These are phyloP conservation scores for Ascoidea rubescens DNA, from an alignment of 805 yeast genomes.

Conservation along the genomic window DNA sequence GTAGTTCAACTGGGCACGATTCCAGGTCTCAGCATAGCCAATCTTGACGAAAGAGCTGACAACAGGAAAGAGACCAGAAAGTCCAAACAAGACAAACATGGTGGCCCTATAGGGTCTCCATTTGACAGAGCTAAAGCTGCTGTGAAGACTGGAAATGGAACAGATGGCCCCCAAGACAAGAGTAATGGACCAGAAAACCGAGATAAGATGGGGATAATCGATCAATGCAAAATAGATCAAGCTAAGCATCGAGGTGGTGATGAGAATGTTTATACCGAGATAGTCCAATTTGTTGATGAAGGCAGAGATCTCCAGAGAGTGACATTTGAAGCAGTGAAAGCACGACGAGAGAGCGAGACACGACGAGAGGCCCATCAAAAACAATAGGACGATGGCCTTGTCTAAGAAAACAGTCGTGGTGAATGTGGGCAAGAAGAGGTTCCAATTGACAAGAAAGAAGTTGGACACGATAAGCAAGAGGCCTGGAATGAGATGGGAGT, in stretches of 20 bases:
- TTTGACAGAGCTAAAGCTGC: constrained; percentile 49
- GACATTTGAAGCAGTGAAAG: constrained; percentile 57
- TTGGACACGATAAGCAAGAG: constrained; percentile 13
- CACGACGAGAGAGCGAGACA: constrained; percentile 53
- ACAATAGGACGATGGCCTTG: constrained; percentile 18
- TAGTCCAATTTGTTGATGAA: constrained; percentile 63
- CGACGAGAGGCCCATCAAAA: constrained; percentile 37
- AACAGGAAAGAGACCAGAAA: constrained; percentile 65
- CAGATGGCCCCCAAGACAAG: constrained; percentile 45
- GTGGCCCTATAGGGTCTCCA: constrained; percentile 70
- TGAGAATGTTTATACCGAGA: constrained; percentile 57
- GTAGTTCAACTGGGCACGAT: constrained; percentile 46
- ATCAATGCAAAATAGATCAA: constrained; percentile 32
- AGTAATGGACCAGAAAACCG: constrained; percentile 30
- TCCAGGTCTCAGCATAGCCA: constrained; percentile 35
- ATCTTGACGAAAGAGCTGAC: constrained; percentile 31
- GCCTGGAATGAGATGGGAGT: constrained; percentile 43
- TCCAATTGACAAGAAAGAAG: constrained; percentile 17
- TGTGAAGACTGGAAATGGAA: constrained; percentile 45
- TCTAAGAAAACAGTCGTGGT: constrained; percentile 36
- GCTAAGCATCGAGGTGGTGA: constrained; percentile 47
- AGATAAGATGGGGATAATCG: constrained; percentile 25
- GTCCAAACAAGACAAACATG: constrained; percentile 71
- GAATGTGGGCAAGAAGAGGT: constrained; percentile 23
- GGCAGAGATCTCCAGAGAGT: constrained; percentile 37